Evolutionary conservation across 169 alveolate species (phyloP).

Genomic region (Plasmodium gallinaceum): DNA sequence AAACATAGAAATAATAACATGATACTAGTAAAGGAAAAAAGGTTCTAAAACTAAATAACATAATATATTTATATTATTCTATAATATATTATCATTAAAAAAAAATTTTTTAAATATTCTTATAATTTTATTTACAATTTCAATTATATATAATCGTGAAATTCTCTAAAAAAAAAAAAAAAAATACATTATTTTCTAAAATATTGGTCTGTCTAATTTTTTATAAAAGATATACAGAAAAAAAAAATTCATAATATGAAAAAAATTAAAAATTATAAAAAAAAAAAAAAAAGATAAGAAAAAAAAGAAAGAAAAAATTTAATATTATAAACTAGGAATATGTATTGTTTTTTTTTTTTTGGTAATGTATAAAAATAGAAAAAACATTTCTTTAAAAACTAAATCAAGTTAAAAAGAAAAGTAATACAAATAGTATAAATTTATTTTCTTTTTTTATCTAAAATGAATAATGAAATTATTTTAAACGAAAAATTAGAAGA

Average conservation of each 20-base stretch:
- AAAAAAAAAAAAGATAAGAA: neutral
- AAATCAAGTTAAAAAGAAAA: neutral
- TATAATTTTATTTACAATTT: neutral
- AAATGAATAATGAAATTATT: constrained; percentile 60
- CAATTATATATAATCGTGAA: constrained; percentile 1
- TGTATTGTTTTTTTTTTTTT: neutral
- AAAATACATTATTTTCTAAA: neutral
- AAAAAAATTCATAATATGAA: constrained; percentile 18
- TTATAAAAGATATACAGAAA: constrained; percentile 11
- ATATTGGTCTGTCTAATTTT: constrained; percentile 24
- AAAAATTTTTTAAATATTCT: neutral
- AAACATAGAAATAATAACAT: too few relatives aligned
- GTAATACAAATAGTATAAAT: neutral
- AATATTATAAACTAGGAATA: neutral
- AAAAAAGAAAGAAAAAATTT: neutral
- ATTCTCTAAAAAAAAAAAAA: neutral
- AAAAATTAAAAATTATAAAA: neutral
- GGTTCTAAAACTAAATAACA: too few relatives aligned
- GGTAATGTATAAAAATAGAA: neutral
- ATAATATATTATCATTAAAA: too few relatives aligned
- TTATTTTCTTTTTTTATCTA: constrained; percentile 21
- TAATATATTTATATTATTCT: too few relatives aligned
- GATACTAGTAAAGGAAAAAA: too few relatives aligned
- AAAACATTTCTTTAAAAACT: neutral
- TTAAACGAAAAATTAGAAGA: constrained; percentile 72